Evolutionary conservation across 31 red algal species (phyloP).

Genomic region (Endocladia muricata): DNA sequence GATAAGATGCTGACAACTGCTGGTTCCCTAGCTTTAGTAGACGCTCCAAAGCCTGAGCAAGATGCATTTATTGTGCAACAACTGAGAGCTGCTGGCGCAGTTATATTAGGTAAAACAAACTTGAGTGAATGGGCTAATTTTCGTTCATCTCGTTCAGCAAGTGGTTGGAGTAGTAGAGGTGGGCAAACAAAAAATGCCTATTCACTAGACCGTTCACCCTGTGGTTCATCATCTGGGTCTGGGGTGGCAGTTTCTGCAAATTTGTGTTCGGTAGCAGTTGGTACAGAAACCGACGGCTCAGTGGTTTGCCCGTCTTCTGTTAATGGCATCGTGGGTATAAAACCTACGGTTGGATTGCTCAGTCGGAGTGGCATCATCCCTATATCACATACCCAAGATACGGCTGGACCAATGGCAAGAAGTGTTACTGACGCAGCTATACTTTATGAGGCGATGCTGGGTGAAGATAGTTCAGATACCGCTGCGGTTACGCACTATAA

Average conservation of each 20-base stretch:
- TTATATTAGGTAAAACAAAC: constrained; percentile 19
- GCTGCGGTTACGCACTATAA: too few relatives aligned
- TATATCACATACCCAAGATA: not conserved
- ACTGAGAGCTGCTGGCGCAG: constrained; percentile 4
- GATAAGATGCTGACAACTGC: not conserved
- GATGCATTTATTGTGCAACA: constrained; percentile 4
- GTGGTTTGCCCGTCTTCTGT: constrained; percentile 3
- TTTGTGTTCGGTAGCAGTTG: not conserved
- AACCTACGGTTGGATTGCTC: constrained; percentile 2
- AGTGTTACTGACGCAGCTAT: not conserved
- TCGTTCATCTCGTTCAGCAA: not conserved
- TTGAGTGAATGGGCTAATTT: constrained; percentile 11
- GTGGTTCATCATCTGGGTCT: not conserved
- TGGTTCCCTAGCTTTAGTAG: constrained; percentile 1
- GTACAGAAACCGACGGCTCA: constrained; percentile 6
- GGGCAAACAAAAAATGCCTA: constrained; percentile 14
- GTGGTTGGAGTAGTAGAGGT: not conserved
- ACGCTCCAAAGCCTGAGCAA: not conserved
- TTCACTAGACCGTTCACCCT: not conserved
- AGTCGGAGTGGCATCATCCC: not conserved
- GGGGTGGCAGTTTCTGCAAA: constrained; percentile 9
- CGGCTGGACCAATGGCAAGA: constrained; percentile 10
- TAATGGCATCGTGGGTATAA: constrained; percentile 7
- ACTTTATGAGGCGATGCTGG: not conserved
- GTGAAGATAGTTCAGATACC: too few relatives aligned